A percentile compares a stretch with the other conserved stretches of the same genome.
phyloP scores from a whole-genome alignment of 1,139 yeast species.

The Lodderomyces parapsilosis region DNA sequence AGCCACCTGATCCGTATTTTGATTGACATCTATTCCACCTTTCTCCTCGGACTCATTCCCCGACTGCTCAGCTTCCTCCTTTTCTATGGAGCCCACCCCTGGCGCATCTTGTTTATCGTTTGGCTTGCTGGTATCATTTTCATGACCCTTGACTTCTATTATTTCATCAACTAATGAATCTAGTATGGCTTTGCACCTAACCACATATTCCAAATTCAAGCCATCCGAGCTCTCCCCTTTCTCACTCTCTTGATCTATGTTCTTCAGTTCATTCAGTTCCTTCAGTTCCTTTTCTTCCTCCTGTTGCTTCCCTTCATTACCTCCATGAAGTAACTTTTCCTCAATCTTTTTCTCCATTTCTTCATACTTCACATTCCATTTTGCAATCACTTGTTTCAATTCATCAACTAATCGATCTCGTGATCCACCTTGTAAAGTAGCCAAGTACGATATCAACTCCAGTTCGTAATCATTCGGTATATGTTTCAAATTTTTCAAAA shows the following conservation, averaged over 20 bases:
- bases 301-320: constrained; percentile 18
- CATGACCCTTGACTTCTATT: constrained; percentile 12
- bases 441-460: constrained; percentile 57
- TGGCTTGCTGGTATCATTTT: constrained; percentile 7
- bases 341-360: constrained; percentile 40
- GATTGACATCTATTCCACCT: too few species aligned
- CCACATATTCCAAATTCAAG: constrained; percentile 12
- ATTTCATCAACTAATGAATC: constrained; percentile 11
- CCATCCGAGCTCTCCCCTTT: constrained; percentile 12
- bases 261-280: constrained; percentile 13
- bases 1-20: too few species aligned
- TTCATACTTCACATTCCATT: constrained; percentile 58
- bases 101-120: not conserved
- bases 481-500: constrained; percentile 61
- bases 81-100: not conserved
- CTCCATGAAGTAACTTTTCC: constrained; percentile 27
- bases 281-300: constrained; percentile 20
- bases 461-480: constrained; percentile 58
- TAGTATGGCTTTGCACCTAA: constrained; percentile 13
- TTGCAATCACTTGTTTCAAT: constrained; percentile 43
- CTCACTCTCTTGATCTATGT: constrained; percentile 8
- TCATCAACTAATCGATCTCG: constrained; percentile 56
- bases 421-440: constrained; percentile 74
- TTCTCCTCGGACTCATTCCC: not conserved
- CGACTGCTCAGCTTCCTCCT: not conserved